Evolutionary conservation across 2,329 filamentous ascomycete species (phyloP), one percentile per base, ranked within the genome.

Genomic region (Fusarium veterinarium): DNA sequence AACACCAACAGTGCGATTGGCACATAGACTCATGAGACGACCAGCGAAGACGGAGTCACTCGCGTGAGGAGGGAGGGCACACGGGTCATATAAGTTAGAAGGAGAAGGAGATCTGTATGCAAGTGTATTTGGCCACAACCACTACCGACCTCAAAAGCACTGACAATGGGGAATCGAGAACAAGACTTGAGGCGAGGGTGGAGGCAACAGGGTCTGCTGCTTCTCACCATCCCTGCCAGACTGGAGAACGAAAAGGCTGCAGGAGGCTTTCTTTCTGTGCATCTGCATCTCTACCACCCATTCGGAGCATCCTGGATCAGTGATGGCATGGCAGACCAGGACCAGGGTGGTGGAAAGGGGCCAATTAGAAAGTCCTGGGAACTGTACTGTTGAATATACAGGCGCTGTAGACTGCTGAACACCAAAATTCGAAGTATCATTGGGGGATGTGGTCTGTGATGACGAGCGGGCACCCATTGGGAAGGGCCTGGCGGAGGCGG

Each of bases 1-100:
- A 70, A 49, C 61, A 60, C 58, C 53, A 60, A 58, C 23, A 56
- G 63, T 56, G 64, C 60, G 42, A 45, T 57, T 33, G 60, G 56
- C 67, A 75, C 62, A 61, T 51, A 64, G 28, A 69, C 46, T 60
- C 64, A 62, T 70, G 59, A 68, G 64, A 67, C 71, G 56, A 62
- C 48, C 59, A 67, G 57, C 58, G 48, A 69, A 63, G 40, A 64
- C 51, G 51, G 57, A 40, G 45, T 58, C 62, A 42, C 67, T 64
- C 75, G 69, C 64, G 72, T 67, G 70, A 65, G 58, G 69, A 67
- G 75, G 23, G 76, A 75, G 77, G 78, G 77, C 46, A 67, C 48
- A 64, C 59, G 64, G 76, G 66, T 37, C 72, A 80, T 81, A 80
- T 77, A 77, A 80, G 77, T 75, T 77, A 74, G 62, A 45, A 52